Evolutionary conservation across 768 basidiomycete species (phyloP), one percentile per base, ranked within the genome.

Genomic region (Tephrocybe rancida): DNA sequence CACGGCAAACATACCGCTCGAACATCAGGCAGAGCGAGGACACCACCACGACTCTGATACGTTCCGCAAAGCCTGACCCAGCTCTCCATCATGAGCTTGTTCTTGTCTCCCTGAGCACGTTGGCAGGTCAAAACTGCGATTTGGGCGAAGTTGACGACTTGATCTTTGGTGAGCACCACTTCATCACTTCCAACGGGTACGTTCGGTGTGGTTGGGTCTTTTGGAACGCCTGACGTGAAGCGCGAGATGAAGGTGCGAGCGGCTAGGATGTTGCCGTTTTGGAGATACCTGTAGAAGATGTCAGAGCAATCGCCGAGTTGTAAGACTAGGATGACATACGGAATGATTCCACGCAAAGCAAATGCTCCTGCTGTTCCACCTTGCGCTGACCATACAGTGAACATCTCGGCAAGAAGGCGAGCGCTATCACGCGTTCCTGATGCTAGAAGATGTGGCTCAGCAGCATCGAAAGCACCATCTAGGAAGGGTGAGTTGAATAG

Each of bases 361-460:
- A 95, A 97, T 24, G 81, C 77, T 5, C 89, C 92, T 26, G 82
- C 81, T 29, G 72, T 64, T 29, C 74, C 72, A 30, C 78, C 76
- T 25, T 75, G 66, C 1, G 73, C 60, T 18, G 78, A 73, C 96
- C 96, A 99, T 52, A 91, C 83, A 52, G 85, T 78, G 70, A 92
- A 87, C 82, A 95, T 85, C 57, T 93, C 84, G 5, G 95, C 94
- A 21, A 98, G 83, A 3, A 88, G 71, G 16, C 88, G 81, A 2
- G 92, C 95, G 42, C 93, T 92, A 61, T 98, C 96, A 45, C 92
- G 84, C 62, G 89, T 91, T 37, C 92, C 93, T 0, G 92, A 86
- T 1, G 91, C 82, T 5, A 99, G 74, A 30, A 98, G 78, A 73
- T 97, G 90, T 0, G 78, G 73, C 61, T 98, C 94, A 1, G 95